A percentile compares a stretch with the other conserved stretches of the same genome.
These are phyloP conservation scores for Capronia americana DNA, from an alignment of 2,329 filamentous ascomycete species.

Conservation along the genomic window DNA sequence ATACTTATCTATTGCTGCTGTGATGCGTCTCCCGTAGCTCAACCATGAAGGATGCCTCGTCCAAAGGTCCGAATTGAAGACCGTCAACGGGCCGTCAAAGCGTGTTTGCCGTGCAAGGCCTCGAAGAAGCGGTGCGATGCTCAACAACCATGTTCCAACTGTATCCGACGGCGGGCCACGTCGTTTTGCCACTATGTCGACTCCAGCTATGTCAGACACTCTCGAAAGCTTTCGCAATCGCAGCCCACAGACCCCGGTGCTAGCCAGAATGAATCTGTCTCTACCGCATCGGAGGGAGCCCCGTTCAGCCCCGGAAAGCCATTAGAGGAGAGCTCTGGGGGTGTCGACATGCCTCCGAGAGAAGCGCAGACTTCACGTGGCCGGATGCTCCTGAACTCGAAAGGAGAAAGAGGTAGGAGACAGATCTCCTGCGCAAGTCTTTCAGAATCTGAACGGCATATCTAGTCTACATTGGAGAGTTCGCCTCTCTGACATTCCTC, in stretches of 20 bases:
- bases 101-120: conserved; percentile 56
- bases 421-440: background rate
- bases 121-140: conserved; percentile 61
- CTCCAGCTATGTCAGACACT: conserved; percentile 11
- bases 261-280: conserved; percentile 3
- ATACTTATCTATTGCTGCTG: background rate
- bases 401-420: conserved; percentile 58
- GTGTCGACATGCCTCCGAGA: conserved; percentile 7
- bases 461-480: conserved; percentile 58
- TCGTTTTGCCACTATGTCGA: conserved; percentile 46
- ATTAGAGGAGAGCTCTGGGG: background rate
- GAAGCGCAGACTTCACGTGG: conserved; percentile 42
- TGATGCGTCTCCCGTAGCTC: background rate
- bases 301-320: background rate
- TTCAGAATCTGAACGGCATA: background rate
- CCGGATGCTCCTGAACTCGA: conserved; percentile 59
- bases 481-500: conserved; percentile 62
- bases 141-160: conserved; percentile 57
- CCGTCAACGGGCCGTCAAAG: conserved; percentile 57
- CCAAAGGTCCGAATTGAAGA: conserved; percentile 59
- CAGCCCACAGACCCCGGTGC: background rate
- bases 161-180: conserved; percentile 53
- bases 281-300: background rate
- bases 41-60: conserved; percentile 54
- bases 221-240: background rate